Evolutionary conservation across 352 stramenopile genomes (phyloP).

Genomic region (Globisporangium spinosum): DNA sequence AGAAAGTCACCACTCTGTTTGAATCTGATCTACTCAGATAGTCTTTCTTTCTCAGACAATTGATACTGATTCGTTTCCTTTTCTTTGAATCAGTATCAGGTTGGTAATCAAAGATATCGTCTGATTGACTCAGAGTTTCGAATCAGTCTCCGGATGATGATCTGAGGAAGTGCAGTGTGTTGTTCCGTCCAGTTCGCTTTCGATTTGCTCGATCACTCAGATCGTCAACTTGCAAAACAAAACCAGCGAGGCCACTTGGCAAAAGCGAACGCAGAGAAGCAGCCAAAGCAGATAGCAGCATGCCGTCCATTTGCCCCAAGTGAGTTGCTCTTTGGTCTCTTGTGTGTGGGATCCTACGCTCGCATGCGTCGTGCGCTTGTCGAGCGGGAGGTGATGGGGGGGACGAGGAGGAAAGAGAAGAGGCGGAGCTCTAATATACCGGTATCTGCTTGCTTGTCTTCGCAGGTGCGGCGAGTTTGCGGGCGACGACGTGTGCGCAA

Average conservation of each 20-base stretch:
- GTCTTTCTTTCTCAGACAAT: no score
- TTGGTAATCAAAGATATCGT: no score
- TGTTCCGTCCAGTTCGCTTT: background rate
- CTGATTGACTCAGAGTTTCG: no score
- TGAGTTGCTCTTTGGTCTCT: conserved; percentile 17
- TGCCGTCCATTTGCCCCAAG: conserved; percentile 72
- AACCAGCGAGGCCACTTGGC: background rate
- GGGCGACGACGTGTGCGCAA: conserved; percentile 41
- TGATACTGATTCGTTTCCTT: no score
- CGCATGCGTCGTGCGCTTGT: conserved; percentile 5
- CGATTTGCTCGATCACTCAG: background rate
- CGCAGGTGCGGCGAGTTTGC: conserved; percentile 63
- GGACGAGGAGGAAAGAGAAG: background rate
- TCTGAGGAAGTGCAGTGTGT: no score
- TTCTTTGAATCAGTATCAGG: no score
- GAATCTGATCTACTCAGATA: no score
- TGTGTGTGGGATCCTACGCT: no score
- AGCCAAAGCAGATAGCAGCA: conserved; percentile 13
- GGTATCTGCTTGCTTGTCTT: background rate
- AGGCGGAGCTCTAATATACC: background rate
- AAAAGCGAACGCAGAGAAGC: background rate
- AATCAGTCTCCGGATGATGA: no score
- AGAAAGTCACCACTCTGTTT: background rate
- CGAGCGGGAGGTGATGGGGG: background rate
- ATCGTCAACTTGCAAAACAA: background rate